Conservation (phyloP, 2,329 filamentous ascomycete species). For the Epichloe elymi region DNA sequence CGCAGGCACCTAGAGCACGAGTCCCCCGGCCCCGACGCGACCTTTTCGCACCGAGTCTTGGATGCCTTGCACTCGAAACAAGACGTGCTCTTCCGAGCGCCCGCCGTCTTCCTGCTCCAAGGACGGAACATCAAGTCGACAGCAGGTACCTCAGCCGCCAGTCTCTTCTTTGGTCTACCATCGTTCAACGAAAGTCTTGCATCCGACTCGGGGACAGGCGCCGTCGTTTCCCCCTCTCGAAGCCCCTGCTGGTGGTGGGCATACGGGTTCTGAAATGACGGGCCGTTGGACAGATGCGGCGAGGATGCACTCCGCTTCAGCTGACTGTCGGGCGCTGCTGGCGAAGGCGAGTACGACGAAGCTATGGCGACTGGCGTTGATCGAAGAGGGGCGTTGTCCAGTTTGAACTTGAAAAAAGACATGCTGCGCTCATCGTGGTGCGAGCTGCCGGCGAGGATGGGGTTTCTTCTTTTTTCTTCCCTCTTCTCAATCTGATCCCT, state of each 20-base stretch:
- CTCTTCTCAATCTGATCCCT: background rate
- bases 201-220: background rate
- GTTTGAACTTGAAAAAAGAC: slow-evolving; percentile 6
- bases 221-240: background rate
- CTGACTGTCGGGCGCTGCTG: background rate
- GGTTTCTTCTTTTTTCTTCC: background rate
- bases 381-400: slow-evolving; percentile 1
- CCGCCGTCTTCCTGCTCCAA: slow-evolving; percentile 1
- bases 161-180: background rate
- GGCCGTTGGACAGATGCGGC: background rate
- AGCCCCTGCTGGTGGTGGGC: background rate
- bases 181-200: background rate
- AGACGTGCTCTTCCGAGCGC: background rate
- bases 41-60: slow-evolving; percentile 5
- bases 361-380: background rate
- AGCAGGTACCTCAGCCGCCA: background rate
- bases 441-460: background rate
- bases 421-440: slow-evolving; percentile 5
- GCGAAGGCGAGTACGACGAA: background rate
- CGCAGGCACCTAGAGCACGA: slow-evolving; percentile 1
- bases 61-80: slow-evolving; percentile 2
- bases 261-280: background rate
- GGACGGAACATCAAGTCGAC: background rate
- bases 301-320: background rate
- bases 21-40: background rate